Evolutionary conservation across 192 early-diverging fungal species (phyloP), one percentile per base, ranked within the genome.

Genomic region (Linnemannia elongata): DNA sequence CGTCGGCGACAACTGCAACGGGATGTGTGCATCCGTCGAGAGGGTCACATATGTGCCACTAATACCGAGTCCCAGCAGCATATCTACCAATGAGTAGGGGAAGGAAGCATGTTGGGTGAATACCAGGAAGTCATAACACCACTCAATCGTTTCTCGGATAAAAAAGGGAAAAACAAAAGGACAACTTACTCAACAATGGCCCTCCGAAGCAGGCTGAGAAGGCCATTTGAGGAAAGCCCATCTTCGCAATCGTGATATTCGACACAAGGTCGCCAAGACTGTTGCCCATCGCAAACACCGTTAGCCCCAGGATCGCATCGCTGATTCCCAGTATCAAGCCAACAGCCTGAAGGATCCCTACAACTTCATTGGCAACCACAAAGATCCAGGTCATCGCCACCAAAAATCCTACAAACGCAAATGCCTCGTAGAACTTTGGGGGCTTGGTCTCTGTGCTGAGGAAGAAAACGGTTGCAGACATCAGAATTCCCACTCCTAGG

Each of bases 201-300:
- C 95, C 92, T 36, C 97, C 97, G 90, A 96, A 98, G 75, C 97
- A 98, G 6, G 98, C 98, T 30, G 95, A 95, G 68, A 99, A 92
- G 2, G 97, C 98, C 97, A 99, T 99, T 73, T 94, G 91, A 17
- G 97, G 97, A 84, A 93, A 97, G 10, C 97, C 97, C 95, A 96
- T 95, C 77, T 92, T 92, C 10, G 98, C 97, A 72, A 99, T 96
- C 30, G 95, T 96, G 41, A 97, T 89, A 81, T 99, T 98, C 27
- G 98, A 97, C 39, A 99, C 95, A 69, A 99, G 90, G 82, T 99
- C 98, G 76, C 96, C 96, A 36, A 97, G 85, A 77, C 95, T 95
- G 77, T 96, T 95, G 20, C 95, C 95, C 84, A 98, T 90, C 1
- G 97, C 97, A 89, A 98, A 96, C 6, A 99, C 81, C 5, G 96